Conservation (phyloP, 73 alveolate species). For the Uronychia setigera region DNA sequence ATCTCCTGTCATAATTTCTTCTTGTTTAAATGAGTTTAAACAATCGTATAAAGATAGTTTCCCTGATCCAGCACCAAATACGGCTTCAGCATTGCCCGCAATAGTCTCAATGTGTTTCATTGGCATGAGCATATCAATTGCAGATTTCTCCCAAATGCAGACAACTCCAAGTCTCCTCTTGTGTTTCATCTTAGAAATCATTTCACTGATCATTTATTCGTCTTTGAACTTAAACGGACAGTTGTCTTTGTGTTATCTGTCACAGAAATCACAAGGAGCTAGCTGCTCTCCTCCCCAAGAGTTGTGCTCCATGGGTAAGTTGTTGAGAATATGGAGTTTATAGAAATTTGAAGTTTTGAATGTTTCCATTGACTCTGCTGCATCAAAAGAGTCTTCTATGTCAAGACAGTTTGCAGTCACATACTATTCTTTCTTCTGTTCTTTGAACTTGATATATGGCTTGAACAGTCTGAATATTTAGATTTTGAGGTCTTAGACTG, state of each 20-base stretch:
- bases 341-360: constrained; percentile 5
- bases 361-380: too few relatives aligned
- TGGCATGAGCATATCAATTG: neutral
- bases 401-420: neutral
- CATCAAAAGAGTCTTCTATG: too few relatives aligned
- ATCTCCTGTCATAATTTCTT: constrained; percentile 60
- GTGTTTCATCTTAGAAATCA: constrained; percentile 15
- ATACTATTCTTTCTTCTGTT: constrained; percentile 20
- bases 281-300: neutral
- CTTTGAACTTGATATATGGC: neutral
- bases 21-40: constrained; percentile 74
- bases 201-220: neutral
- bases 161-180: constrained; percentile 36
- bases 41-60: constrained; percentile 61
- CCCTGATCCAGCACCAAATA: neutral
- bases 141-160: neutral
- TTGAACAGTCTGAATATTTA: neutral
- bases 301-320: constrained; percentile 21
- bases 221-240: constrained; percentile 33
- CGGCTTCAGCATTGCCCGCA: neutral
- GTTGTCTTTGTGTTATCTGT: constrained; percentile 20
- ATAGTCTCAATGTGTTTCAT: neutral
- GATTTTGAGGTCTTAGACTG: neutral
- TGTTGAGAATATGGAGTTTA: constrained; percentile 12
- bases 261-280: constrained; percentile 35